Conservation (phyloP, 345 rosid genomes). For the Citrus australasica region DNA sequence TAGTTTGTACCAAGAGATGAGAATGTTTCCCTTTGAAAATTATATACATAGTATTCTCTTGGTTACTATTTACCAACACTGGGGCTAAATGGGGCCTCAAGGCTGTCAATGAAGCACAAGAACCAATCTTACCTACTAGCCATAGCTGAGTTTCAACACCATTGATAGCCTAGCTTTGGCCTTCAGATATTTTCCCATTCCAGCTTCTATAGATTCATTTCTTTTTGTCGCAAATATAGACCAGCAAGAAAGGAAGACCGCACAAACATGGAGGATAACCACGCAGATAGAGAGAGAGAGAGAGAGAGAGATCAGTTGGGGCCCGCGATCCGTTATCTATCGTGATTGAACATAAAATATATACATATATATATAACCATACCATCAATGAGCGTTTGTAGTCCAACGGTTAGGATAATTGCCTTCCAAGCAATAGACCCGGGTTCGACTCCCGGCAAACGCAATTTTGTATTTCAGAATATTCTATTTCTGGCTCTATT, state of each 20-base stretch:
- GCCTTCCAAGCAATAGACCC: constrained; percentile 89
- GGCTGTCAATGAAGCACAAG: background rate
- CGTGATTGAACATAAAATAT: no score
- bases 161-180: background rate
- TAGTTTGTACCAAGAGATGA: background rate
- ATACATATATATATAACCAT: no score
- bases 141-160: background rate
- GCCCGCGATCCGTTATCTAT: accelerated
- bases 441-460: constrained; percentile 94
- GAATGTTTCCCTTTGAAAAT: background rate
- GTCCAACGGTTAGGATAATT: constrained; percentile 75
- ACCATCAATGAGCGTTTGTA: constrained; percentile 9
- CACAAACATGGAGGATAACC: no score
- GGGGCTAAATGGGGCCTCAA: background rate
- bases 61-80: background rate
- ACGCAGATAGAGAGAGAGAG: no score
- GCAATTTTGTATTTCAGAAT: constrained; percentile 15
- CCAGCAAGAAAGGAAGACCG: background rate
- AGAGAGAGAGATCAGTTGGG: no score
- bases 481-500: no score
- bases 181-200: background rate
- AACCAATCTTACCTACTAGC: background rate
- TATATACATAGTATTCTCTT: background rate
- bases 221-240: background rate
- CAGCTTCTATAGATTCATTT: background rate